Percentiles rank a stretch among this genome's conserved stretches.
Conservation (phyloP, 139 green algal genomes). For the Astrephomene gubernaculifera region DNA sequence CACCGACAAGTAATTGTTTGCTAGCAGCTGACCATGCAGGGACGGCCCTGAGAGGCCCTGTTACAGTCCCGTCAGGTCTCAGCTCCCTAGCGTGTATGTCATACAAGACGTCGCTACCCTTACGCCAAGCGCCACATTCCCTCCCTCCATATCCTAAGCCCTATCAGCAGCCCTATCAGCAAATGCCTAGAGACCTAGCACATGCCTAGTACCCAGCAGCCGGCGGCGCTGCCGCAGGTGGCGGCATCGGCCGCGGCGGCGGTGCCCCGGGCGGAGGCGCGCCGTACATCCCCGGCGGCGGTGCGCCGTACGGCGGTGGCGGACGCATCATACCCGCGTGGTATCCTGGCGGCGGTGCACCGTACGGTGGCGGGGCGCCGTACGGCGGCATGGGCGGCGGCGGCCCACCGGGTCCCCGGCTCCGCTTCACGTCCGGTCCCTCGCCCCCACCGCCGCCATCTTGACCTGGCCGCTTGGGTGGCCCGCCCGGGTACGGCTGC, state of each 20-base stretch:
- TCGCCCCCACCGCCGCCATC: background rate
- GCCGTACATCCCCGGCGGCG: background rate
- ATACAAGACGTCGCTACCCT: no score
- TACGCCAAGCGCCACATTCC: no score
- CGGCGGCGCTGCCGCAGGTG: background rate
- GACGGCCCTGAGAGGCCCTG: no score
- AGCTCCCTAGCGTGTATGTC: no score
- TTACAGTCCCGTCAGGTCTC: no score
- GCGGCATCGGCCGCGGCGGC: slow-evolving; percentile 35
- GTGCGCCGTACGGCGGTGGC: slow-evolving; percentile 2
- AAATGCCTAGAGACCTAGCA: no score
- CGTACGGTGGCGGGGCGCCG: slow-evolving; percentile 13
- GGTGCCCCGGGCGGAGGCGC: background rate
- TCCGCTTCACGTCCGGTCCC: slow-evolving; percentile 41
- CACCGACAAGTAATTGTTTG: no score
- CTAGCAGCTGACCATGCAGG: no score
- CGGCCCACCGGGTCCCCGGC: background rate
- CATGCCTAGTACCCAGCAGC: no score
- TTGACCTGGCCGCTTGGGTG: slow-evolving; percentile 1
- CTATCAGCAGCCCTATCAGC: no score
- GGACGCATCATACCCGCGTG: background rate
- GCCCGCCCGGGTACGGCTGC: slow-evolving; percentile 19
- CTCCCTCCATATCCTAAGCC: no score
- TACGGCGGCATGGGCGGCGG: background rate
- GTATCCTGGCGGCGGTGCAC: slow-evolving; percentile 20